Evolutionary conservation across 768 basidiomycete genomes (phyloP).

Genomic region (Mycena pura): DNA sequence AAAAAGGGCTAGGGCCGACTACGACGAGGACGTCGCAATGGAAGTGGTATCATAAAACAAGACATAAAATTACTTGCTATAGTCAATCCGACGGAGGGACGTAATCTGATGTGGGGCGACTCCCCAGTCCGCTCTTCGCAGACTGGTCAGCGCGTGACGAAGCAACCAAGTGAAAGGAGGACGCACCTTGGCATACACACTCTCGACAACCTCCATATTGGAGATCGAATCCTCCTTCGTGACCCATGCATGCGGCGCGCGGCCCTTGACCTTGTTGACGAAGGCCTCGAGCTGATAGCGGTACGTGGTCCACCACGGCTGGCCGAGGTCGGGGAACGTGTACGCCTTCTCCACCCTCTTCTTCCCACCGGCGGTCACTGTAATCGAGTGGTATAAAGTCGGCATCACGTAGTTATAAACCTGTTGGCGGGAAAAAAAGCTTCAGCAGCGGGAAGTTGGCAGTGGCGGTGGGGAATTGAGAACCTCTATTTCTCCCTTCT

Average conservation of each 20-base stretch:
- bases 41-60: not conserved
- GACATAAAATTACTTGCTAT: not conserved
- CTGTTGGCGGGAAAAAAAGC: not conserved
- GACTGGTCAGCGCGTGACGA: not conserved
- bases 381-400: slow-evolving; percentile 56
- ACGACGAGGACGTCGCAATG: slow-evolving; percentile 22
- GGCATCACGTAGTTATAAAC: slow-evolving; percentile 50
- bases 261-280: slow-evolving; percentile 62
- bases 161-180: not conserved
- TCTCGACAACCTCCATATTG: slow-evolving; percentile 66
- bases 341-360: slow-evolving; percentile 52
- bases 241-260: slow-evolving; percentile 61
- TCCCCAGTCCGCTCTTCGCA: slow-evolving; percentile 40
- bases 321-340: slow-evolving; percentile 52
- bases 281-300: slow-evolving; percentile 69
- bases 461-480: not conserved
- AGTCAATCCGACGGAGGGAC: slow-evolving; percentile 2
- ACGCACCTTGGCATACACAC: slow-evolving; percentile 58
- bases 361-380: slow-evolving; percentile 41
- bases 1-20: slow-evolving; percentile 46
- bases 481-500: slow-evolving; percentile 49
- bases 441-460: not conserved
- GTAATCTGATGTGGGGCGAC: slow-evolving; percentile 39
- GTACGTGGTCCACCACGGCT: slow-evolving; percentile 66
- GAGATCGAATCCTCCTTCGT: slow-evolving; percentile 57